Conservation (phyloP, 768 basidiomycete species). For the Suillus cothurnatus region DNA sequence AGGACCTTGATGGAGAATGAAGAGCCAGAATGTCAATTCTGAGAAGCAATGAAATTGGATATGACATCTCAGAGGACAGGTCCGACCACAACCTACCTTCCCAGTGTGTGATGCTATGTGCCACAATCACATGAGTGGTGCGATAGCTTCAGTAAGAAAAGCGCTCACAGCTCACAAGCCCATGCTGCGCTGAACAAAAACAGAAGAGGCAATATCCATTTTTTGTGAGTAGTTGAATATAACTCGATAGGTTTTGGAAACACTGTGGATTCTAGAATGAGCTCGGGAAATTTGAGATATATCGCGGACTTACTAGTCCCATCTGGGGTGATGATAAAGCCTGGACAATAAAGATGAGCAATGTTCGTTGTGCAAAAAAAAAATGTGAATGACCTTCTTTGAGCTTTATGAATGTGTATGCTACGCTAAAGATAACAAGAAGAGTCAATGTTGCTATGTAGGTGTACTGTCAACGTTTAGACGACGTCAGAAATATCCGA, state of each 20-base stretch:
- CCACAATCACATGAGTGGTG: conserved; percentile 10
- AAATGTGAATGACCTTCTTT: conserved; percentile 54
- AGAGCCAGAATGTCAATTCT: conserved; percentile 85
- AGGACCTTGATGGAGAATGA: conserved; percentile 77
- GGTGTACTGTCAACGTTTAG: conserved; percentile 58
- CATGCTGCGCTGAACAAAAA: conserved; percentile 74
- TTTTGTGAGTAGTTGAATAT: conserved; percentile 48
- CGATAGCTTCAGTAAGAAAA: conserved; percentile 7
- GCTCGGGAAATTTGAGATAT: background rate
- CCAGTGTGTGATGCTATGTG: conserved; percentile 69
- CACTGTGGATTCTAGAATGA: conserved; percentile 49
- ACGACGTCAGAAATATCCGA: conserved; percentile 17
- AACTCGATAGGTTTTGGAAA: conserved; percentile 55
- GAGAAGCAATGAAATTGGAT: background rate
- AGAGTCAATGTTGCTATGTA: conserved; percentile 72
- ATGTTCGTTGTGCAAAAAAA: background rate
- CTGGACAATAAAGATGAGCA: conserved; percentile 6
- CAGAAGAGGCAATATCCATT: conserved; percentile 68
- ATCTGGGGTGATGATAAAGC: conserved; percentile 13
- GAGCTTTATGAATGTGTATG: conserved; percentile 68
- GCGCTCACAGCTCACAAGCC: conserved; percentile 73
- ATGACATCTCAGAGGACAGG: background rate
- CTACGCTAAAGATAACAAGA: conserved; percentile 62
- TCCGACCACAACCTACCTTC: conserved; percentile 53
- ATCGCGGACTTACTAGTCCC: conserved; percentile 17